Base-by-base conservation (phyloP, 108 stramenopile genomes). In the Conticribra weissflogii region DNA sequence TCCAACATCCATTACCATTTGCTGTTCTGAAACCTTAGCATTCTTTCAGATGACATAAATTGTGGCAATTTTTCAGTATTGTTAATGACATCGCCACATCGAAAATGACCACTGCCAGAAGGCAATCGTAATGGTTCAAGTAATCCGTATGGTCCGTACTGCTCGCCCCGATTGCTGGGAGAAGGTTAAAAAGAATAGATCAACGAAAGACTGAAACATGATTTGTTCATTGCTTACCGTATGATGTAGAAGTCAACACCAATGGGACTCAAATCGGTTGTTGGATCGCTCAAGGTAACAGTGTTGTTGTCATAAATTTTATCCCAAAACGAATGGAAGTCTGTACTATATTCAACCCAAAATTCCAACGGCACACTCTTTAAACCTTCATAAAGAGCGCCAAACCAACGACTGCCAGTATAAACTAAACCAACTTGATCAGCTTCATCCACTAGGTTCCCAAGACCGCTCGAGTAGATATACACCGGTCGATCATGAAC, bases 251-350 rank as follows among this genome's bases (percentile, higher is more conserved):
- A 65, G 25, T 73, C 72, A 18, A 63, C 62, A 2, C 53, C 63
- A 58, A 73, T 50, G 3, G 63, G 63, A 23, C 53, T 44, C 12
- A 63, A 53, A 3, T 48, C 25, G 33, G 54, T 64, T 23, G 72
- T 29, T 16, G 72, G 72, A 58, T 64, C 47, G 53, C 72, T 73
- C 5, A 65, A 54, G 49, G 57, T 56, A 17, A 21, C 44, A 36
- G 63, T 65, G 12, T 23, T 15, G 29, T 57, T 57, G 0, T 29
- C 60, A 27, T 72, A 72, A 5, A 59, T 54, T 56, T 15, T 41
- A 49, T 73, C 60, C 72, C 72, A 73, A 32, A 73, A 73, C 1
- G 72, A 62, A 50, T 73, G 72, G 33, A 49, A 65, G n/a, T 73
- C 63, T 19, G n/a, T n/a, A n/a, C n/a, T 30, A 27, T 16, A 66